Base-by-base conservation (phyloP, 805 yeast species). In the Myxozyma melibiosi region DNA sequence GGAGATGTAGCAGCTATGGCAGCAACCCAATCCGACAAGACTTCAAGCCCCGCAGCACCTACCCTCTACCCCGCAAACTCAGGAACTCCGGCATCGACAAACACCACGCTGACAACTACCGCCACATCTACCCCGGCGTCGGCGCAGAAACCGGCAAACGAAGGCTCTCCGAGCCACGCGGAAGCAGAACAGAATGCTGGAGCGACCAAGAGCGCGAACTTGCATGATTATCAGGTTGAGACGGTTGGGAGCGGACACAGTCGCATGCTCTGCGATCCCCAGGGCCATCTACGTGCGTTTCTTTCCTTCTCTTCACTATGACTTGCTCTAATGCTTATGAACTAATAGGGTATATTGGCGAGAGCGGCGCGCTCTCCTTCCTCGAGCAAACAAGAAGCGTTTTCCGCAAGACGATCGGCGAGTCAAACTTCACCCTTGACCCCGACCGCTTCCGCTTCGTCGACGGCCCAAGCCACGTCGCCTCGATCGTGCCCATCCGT, bases 311-410 rank as follows among this genome's bases (percentile, higher is more conserved):
- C 18, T 28, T 14, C 13, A 27, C 35, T 28, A 4, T 11, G 18
- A 35, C 14, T n/a, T 11, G 20, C 28, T n/a, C 8, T 3, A 22
- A 9, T 20, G 18, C 8, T 8, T 20, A 20, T 37, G 41, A 34
- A 33, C 14, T 11, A 24, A n/a, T n/a, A 49, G 53, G 53, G 18
- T 76, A 75, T 52, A 62, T 76, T 48, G 80, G 80, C 13, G 80
- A 77, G 52, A 71, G 76, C 31, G 74, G 77, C 22, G 74, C 78
- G 0, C 66, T 74, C 7, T 74, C 80, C 1, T 69, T 76, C 41
- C 65, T 77, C 6, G 66, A 73, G 30, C 80, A 78, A 54, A 68
- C 75, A 3, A 63, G 79, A n/a, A 73, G 70, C 46, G 64, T 76
- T 1, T 76, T 76, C 60, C 59, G 62, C 33, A 67, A 62, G n/a